Conservation (phyloP, 2,329 filamentous ascomycete genomes). For the Cytospora chrysosperma region DNA sequence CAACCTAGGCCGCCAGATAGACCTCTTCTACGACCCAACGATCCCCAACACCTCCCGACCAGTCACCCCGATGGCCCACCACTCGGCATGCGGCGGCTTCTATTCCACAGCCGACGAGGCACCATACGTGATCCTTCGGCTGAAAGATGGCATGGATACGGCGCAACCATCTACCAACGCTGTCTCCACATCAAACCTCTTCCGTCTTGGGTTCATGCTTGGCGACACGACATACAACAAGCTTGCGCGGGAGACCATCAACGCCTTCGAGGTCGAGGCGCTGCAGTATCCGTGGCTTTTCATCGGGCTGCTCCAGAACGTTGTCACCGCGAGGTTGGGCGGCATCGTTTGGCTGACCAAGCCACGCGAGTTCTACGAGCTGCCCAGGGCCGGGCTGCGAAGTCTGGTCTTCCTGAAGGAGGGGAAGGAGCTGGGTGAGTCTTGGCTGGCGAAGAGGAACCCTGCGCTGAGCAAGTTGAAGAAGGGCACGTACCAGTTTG, state of each 20-base stretch:
- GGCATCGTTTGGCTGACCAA: conserved; percentile 42
- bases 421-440: conserved; percentile 5
- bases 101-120: conserved; percentile 66
- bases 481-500: conserved; percentile 27
- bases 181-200: conserved; percentile 81
- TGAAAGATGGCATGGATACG: conserved; percentile 95
- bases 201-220: conserved; percentile 71
- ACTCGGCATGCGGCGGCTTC: conserved; percentile 60
- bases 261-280: conserved; percentile 87
- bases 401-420: conserved; percentile 29
- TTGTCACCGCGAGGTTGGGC: conserved; percentile 74
- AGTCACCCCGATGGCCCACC: conserved; percentile 30
- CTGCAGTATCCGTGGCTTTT: conserved; percentile 93
- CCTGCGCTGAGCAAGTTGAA: conserved; percentile 26
- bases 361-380: conserved; percentile 26
- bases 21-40: conserved; percentile 70
- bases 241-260: conserved; percentile 71
- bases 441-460: conserved; percentile 29
- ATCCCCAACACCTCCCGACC: conserved; percentile 39
- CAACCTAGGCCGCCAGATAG: conserved; percentile 65
- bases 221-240: conserved; percentile 62
- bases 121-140: conserved; percentile 72
- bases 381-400: conserved; percentile 33
- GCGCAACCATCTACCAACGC: conserved; percentile 89
- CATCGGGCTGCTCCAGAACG: conserved; percentile 71